Evolutionary conservation across 139 green algal species (phyloP).

Genomic region (Auxenochlorella pyrenoidosa): DNA sequence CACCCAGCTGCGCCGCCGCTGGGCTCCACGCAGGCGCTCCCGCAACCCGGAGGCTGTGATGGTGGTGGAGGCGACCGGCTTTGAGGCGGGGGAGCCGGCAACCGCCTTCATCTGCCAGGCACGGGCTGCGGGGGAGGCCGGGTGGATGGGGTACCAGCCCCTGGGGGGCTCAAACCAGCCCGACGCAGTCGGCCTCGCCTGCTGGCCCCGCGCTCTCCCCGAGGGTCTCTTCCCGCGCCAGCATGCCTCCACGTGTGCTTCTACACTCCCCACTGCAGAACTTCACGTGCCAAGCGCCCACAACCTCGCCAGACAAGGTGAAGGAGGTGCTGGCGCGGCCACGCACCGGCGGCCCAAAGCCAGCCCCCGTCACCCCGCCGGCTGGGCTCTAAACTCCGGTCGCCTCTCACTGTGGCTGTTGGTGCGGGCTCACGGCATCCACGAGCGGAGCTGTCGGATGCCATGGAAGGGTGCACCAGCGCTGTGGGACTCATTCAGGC

Average conservation of each 20-base stretch:
- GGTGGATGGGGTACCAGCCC: not conserved
- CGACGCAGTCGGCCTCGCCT: not conserved
- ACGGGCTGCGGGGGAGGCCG: constrained; percentile 17
- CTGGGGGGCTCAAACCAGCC: not conserved
- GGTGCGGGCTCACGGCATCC: too few species aligned
- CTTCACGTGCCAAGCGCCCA: constrained; percentile 81
- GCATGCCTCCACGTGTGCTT: not conserved
- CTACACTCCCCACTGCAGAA: constrained; percentile 56
- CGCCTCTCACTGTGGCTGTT: too few species aligned
- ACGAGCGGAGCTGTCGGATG: too few species aligned
- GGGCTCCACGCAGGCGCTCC: not conserved
- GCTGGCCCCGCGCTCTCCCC: not conserved
- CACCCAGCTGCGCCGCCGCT: too few species aligned
- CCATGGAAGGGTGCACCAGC: too few species aligned
- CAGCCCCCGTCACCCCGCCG: not conserved
- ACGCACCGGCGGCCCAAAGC: not conserved
- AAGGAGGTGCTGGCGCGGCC: constrained; percentile 43
- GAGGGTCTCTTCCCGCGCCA: not conserved
- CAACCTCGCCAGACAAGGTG: constrained; percentile 54
- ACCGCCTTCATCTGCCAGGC: constrained; percentile 61
- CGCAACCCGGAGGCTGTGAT: constrained; percentile 71
- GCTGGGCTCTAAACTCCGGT: not conserved
- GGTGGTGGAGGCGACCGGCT: constrained; percentile 62
- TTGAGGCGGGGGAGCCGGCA: not conserved
- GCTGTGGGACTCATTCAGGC: too few species aligned